Evolutionary conservation across 2,329 filamentous ascomycete species (phyloP).

Genomic region (Aspergillus tamarii): DNA sequence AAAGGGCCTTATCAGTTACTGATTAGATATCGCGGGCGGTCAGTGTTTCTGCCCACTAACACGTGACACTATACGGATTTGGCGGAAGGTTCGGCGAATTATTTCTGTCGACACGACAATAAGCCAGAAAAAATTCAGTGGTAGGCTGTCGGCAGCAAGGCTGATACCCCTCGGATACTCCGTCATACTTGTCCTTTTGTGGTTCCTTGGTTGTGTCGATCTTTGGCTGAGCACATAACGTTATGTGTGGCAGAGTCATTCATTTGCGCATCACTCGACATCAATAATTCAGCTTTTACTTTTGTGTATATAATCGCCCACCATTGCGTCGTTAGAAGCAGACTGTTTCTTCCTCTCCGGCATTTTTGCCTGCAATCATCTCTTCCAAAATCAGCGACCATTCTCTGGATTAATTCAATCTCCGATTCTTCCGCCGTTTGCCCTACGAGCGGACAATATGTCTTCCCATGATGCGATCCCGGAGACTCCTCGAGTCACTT

Average conservation of each 20-base stretch:
- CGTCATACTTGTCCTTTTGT: background rate
- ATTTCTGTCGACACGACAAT: constrained; percentile 9
- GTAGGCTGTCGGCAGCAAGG: background rate
- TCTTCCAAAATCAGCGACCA: constrained; percentile 23
- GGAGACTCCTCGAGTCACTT: constrained; percentile 82
- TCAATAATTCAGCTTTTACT: constrained; percentile 12
- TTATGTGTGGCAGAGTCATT: constrained; percentile 23
- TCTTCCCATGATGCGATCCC: constrained; percentile 63
- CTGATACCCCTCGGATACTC: background rate
- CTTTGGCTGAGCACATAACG: constrained; percentile 14
- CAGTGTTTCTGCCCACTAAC: constrained; percentile 21
- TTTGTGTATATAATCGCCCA: constrained; percentile 29
- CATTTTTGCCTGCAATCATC: constrained; percentile 27
- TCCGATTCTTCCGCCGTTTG: constrained; percentile 54
- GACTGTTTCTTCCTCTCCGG: constrained; percentile 21
- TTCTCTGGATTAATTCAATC: constrained; percentile 29
- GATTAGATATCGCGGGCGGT: constrained; percentile 40
- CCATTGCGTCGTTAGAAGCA: constrained; percentile 36
- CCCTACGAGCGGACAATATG: constrained; percentile 43
- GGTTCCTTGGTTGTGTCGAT: constrained; percentile 9
- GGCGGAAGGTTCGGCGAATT: constrained; percentile 15
- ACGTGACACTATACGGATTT: constrained; percentile 15
- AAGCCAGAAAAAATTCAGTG: constrained; percentile 6
- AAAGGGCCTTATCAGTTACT: constrained; percentile 28
- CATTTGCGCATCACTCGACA: constrained; percentile 11